Evolutionary conservation across 805 yeast genomes (phyloP).

Genomic region (Komagataella ulmi): DNA sequence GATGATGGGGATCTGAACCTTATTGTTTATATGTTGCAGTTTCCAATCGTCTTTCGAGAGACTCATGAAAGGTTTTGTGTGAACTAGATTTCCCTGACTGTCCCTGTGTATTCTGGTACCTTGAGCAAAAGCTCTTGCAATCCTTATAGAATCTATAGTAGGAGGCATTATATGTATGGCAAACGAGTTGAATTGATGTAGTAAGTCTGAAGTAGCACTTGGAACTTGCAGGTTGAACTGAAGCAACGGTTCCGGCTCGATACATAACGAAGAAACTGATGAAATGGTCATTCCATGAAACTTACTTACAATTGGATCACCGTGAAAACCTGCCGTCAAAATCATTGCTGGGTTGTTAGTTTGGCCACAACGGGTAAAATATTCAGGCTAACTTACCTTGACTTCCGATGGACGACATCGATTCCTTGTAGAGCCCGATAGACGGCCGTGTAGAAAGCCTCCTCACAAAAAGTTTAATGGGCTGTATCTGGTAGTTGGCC

Average conservation of each 20-base stretch:
- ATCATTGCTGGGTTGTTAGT: conserved; percentile 29
- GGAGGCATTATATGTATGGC: conserved; percentile 75
- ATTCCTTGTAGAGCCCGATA: conserved; percentile 11
- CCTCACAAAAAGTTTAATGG: not conserved
- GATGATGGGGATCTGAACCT: conserved; percentile 35
- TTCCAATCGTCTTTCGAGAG: conserved; percentile 23
- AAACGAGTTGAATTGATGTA: conserved; percentile 44
- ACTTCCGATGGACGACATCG: conserved; percentile 22
- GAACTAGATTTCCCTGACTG: conserved; percentile 15
- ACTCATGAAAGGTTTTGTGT: conserved; percentile 41
- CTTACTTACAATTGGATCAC: conserved; percentile 8
- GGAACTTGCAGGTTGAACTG: conserved; percentile 85
- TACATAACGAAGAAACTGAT: conserved; percentile 72
- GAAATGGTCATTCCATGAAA: conserved; percentile 75
- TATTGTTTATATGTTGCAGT: conserved; percentile 12
- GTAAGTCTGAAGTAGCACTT: conserved; percentile 57
- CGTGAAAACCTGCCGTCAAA: conserved; percentile 32
- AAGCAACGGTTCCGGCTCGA: conserved; percentile 63
- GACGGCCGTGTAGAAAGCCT: not conserved
- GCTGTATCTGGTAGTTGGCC: not conserved
- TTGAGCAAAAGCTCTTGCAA: conserved; percentile 54
- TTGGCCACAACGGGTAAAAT: not conserved
- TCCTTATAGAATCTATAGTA: conserved; percentile 29
- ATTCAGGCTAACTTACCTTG: conserved; percentile 14
- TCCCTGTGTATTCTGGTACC: conserved; percentile 34